Conservation (phyloP, 768 basidiomycete species). For the Lactifluus subvellereus region DNA sequence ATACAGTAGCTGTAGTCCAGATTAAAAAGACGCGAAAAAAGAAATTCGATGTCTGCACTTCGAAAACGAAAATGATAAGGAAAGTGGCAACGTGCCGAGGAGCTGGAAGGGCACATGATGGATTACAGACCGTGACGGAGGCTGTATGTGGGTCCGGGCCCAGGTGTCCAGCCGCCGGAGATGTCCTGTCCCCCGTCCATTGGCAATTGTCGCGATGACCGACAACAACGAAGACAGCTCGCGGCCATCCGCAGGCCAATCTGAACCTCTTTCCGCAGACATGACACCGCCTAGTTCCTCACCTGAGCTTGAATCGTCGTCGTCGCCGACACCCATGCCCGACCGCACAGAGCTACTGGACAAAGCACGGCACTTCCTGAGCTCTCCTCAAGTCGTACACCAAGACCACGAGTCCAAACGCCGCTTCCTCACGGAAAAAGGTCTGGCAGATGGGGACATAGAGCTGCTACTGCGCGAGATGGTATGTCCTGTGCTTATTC, state of each 20-base stretch:
- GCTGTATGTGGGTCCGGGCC: too few species aligned
- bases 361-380: constrained; percentile 59
- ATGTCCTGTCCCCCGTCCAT: background rate
- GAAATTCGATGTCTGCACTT: background rate
- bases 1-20: background rate
- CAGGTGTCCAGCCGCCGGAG: background rate
- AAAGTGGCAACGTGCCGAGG: too few species aligned
- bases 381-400: constrained; percentile 55
- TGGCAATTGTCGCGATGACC: constrained; percentile 5
- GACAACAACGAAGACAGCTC: constrained; percentile 7
- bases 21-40: background rate
- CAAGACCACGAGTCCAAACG: constrained; percentile 55
- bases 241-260: background rate
- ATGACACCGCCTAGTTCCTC: background rate
- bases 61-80: too few species aligned
- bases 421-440: constrained; percentile 64
- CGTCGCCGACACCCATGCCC: background rate
- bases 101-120: background rate
- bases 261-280: background rate
- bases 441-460: constrained; percentile 56
- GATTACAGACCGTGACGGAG: background rate
- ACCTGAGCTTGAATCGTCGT: background rate
- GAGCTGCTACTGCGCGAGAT: constrained; percentile 49
- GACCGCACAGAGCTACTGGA: constrained; percentile 29
- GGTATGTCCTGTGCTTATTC: constrained; percentile 36